Base-by-base conservation (phyloP, 495 filamentous ascomycete species). In the Penicillium mononematosum region DNA sequence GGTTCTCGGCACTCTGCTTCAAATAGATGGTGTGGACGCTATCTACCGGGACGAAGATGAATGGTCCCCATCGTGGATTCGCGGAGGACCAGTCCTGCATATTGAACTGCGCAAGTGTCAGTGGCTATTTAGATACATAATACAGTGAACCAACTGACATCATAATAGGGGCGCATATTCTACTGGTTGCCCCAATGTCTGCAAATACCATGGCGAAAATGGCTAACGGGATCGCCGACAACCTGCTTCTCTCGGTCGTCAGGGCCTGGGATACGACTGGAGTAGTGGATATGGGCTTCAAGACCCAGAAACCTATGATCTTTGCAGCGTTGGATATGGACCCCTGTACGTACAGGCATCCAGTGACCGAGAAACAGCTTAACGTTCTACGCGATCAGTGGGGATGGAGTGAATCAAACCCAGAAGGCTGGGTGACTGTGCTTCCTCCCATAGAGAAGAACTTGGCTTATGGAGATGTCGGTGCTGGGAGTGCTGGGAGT, bases 311-410 rank as follows among this genome's bases (percentile, higher is more conserved):
- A 46, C 59, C 64, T 24, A 55, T 60, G 42, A 71, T 80, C 20
- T 65, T 78, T 41, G 69, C 72, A 20, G 72, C 71, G 0, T 88
- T 85, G 42, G 83, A 86, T 14, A 92, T 95, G 90, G 93, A 95
- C 74, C 90, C 85, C n/a, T 85, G 84, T 3, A 96, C 96, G 93
- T 96, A 87, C 87, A 75, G 76, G 50, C 89, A 96, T 71, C 92
- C 92, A 17, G 71, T 96, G 39, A 96, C 91, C 0, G 74, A 66
- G 45, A 82, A 83, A 58, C 88, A 95, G 51, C 67, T 96, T 10
- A 62, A 67, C n/a, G 70, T 88, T 0, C 71, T 96, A 36, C 74
- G 82, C 54, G 83, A 87, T n/a, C 87, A 91, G 50, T 92, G 89
- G 89, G 85, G 81, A 0, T 54, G 83, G 53, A 66, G 59, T 44